Percentiles rank a stretch among this genome's conserved stretches.
These are phyloP conservation scores for Scalesia atractyloides DNA, from an alignment of 129 eudicot genomes.

Conservation along the genomic window DNA sequence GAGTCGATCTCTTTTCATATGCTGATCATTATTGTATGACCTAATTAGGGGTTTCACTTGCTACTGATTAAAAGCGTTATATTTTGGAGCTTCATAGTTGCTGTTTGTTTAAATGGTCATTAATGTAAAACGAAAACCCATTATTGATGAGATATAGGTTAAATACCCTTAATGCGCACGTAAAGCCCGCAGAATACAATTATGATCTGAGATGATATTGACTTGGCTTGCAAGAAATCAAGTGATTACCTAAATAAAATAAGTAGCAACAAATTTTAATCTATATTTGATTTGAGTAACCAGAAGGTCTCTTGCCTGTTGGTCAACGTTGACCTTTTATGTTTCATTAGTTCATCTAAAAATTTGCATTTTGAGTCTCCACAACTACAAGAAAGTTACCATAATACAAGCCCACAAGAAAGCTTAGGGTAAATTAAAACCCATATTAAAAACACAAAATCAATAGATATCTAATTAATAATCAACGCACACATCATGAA, in stretches of 20 bases:
- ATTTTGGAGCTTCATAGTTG: constrained; percentile 15
- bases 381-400: neutral
- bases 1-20: neutral
- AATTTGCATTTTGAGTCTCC: neutral
- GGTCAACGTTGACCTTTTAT: neutral
- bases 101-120: constrained; percentile 6
- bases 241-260: neutral
- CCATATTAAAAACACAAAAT: constrained; percentile 9
- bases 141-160: neutral
- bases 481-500: neutral
- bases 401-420: constrained; percentile 7
- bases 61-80: constrained; percentile 13
- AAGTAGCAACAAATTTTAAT: neutral
- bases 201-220: neutral
- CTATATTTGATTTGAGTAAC: constrained; percentile 12
- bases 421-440: neutral
- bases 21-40: constrained; percentile 5
- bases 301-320: neutral
- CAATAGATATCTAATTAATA: constrained; percentile 6
- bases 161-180: neutral
- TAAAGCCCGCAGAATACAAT: neutral
- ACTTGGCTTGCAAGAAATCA: constrained; percentile 19
- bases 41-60: constrained; percentile 1
- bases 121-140: neutral
- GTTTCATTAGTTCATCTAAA: constrained; percentile 21